A percentile compares a stretch with the other conserved stretches of the same genome.
These are phyloP conservation scores for Pseudomassariella vexata DNA, from an alignment of 2,329 filamentous ascomycete genomes.

Conservation along the genomic window DNA sequence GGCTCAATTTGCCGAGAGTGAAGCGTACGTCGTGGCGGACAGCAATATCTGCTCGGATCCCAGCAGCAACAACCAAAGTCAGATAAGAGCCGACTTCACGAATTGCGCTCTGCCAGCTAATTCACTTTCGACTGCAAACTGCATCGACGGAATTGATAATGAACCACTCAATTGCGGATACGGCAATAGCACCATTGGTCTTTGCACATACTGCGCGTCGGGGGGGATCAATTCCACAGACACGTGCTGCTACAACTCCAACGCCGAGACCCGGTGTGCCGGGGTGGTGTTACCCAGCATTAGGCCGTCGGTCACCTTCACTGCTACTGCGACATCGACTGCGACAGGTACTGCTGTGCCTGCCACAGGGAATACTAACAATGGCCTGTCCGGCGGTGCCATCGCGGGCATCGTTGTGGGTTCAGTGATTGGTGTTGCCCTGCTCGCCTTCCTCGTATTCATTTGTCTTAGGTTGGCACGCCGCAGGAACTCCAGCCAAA, in stretches of 20 bases:
- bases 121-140: constrained; percentile 65
- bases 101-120: constrained; percentile 80
- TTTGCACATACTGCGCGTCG: constrained; percentile 81
- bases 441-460: constrained; percentile 66
- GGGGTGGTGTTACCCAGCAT: constrained; percentile 75
- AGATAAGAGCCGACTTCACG: constrained; percentile 89
- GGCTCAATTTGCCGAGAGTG: constrained; percentile 82
- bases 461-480: constrained; percentile 54
- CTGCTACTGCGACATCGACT: constrained; percentile 37
- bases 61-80: constrained; percentile 57
- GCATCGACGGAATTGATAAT: constrained; percentile 72
- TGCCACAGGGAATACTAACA: constrained; percentile 20
- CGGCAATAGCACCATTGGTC: constrained; percentile 60
- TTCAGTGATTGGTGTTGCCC: constrained; percentile 61
- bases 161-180: constrained; percentile 87
- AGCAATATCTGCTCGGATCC: constrained; percentile 64
- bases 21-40: constrained; percentile 77
- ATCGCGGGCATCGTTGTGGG: constrained; percentile 91
- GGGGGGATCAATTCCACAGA: constrained; percentile 89
- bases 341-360: constrained; percentile 33
- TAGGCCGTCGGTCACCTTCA: constrained; percentile 60
- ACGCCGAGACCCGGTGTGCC: constrained; percentile 67
- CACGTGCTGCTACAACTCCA: constrained; percentile 83
- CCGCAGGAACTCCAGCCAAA: constrained; percentile 49
- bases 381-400: constrained; percentile 67